phyloP scores from a whole-genome alignment of 163 green algal genomes.

The Chloromonas sp. region DNA sequence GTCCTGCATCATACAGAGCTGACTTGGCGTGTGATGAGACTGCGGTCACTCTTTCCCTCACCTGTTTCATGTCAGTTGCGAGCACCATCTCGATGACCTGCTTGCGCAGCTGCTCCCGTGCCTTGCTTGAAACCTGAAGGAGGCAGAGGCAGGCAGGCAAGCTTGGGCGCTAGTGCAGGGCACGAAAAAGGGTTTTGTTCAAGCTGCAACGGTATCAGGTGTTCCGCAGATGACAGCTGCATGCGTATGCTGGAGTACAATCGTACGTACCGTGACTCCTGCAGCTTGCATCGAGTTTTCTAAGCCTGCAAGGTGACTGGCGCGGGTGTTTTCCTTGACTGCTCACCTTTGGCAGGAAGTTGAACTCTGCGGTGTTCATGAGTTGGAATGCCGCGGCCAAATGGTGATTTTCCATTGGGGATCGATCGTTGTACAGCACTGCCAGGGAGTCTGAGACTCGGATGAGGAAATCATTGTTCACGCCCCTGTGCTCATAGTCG shows the following conservation, averaged over 20 bases:
- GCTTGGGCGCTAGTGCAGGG: no score
- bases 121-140: slow-evolving; percentile 5
- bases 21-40: no score
- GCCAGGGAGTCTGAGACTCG: slow-evolving; percentile 39
- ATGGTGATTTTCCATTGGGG: slow-evolving; percentile 64
- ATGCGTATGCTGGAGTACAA: no score
- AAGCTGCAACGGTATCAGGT: no score
- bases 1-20: no score
- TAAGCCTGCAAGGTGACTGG: no score
- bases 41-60: no score
- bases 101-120: slow-evolving; percentile 50
- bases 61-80: slow-evolving; percentile 71
- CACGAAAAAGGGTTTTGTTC: no score
- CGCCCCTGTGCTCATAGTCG: slow-evolving; percentile 58
- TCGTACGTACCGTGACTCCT: no score
- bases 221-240: no score
- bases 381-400: slow-evolving; percentile 43
- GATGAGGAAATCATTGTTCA: slow-evolving; percentile 64
- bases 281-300: no score
- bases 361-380: slow-evolving; percentile 39
- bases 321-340: neutral
- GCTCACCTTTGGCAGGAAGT: slow-evolving; percentile 43
- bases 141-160: no score
- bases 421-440: slow-evolving; percentile 62
- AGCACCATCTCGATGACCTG: slow-evolving; percentile 71